phyloP scores from a whole-genome alignment of 306 rosid species.

The Begonia fuchsioides region DNA sequence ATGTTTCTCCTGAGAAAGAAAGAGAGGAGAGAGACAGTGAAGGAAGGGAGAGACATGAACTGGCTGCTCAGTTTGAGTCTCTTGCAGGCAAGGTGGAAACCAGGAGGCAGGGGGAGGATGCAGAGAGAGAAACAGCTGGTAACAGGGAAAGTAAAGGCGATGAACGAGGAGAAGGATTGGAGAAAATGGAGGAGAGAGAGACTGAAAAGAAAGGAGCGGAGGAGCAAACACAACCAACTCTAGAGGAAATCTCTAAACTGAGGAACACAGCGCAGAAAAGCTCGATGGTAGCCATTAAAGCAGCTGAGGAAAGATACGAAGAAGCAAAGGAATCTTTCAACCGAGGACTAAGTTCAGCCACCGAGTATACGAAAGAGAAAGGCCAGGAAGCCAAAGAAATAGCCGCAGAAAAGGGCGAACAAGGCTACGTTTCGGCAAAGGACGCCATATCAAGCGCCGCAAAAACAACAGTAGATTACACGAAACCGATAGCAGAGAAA shows the following conservation, averaged over 20 bases:
- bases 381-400: constrained; percentile 11
- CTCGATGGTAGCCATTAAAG: constrained; percentile 19
- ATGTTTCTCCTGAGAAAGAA: constrained; percentile 26
- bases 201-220: constrained; percentile 4
- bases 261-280: constrained; percentile 30
- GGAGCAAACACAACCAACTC: constrained; percentile 2
- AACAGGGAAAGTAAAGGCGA: constrained; percentile 1
- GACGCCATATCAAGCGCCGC: constrained; percentile 19
- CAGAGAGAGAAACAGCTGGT: constrained; percentile 1
- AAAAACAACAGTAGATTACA: constrained; percentile 20
- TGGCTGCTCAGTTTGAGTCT: constrained; percentile 30
- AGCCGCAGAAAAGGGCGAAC: constrained; percentile 17
- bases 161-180: constrained; percentile 3
- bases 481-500: constrained; percentile 26
- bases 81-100: constrained; percentile 22
- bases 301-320: constrained; percentile 30
- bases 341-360: constrained; percentile 11
- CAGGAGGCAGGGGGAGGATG: constrained; percentile 2
- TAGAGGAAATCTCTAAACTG: constrained; percentile 4
- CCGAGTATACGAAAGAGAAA: constrained; percentile 13
- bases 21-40: constrained; percentile 29
- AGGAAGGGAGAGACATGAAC: constrained; percentile 20
- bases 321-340: constrained; percentile 21
- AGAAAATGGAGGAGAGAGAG: background rate
- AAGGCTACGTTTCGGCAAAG: constrained; percentile 21